These are phyloP conservation scores for Keithomyces neogunnii DNA, from an alignment of 2,329 filamentous ascomycete genomes.

Conservation along the genomic window DNA sequence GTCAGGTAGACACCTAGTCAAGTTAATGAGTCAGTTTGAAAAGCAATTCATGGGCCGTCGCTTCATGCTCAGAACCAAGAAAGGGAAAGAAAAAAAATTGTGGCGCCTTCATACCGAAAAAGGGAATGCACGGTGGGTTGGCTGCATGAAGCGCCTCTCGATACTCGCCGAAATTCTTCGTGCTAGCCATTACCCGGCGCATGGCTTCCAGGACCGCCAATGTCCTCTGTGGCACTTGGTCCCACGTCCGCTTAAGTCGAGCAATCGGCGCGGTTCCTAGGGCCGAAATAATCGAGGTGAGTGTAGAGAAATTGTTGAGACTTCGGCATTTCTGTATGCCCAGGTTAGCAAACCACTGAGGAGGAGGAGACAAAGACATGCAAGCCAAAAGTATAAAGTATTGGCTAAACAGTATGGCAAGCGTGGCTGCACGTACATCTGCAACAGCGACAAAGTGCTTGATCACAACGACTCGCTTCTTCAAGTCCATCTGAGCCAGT, in stretches of 20 bases:
- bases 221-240: constrained; percentile 80
- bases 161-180: constrained; percentile 97
- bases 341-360: constrained; percentile 10
- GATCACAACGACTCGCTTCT: constrained; percentile 93
- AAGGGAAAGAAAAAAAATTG: background rate
- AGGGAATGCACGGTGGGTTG: constrained; percentile 95
- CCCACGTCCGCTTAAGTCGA: constrained; percentile 88
- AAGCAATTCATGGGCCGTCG: background rate
- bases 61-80: background rate
- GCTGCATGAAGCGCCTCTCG: constrained; percentile 85
- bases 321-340: constrained; percentile 71
- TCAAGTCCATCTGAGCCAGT: constrained; percentile 84
- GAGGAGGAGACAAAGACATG: background rate
- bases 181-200: constrained; percentile 91
- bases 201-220: constrained; percentile 76
- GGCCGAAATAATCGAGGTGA: constrained; percentile 96
- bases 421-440: constrained; percentile 57
- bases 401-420: background rate
- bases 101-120: constrained; percentile 63
- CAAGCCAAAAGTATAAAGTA: too few species aligned
- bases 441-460: constrained; percentile 97
- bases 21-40: background rate
- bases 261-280: constrained; percentile 91
- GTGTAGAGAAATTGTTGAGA: constrained; percentile 93
- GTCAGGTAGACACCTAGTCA: constrained; percentile 81